Evolutionary conservation across 1,284 basidiomycete genomes (phyloP).

Genomic region (Coniferiporia weirii): DNA sequence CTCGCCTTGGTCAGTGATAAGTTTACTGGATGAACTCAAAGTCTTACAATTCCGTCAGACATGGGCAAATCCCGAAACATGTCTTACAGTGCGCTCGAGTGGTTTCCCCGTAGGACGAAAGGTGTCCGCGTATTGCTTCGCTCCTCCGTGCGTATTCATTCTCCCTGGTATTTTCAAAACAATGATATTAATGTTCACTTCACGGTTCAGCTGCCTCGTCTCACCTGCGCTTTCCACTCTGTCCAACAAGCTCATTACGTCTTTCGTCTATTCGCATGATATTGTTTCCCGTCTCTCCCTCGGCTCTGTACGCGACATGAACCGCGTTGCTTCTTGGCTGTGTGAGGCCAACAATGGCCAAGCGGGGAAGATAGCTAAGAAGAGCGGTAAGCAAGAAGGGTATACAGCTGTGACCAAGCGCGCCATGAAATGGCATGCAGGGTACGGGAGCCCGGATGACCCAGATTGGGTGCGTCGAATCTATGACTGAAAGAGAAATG

Average conservation of each 20-base stretch:
- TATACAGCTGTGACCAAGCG: conserved; percentile 56
- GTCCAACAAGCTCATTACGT: conserved; percentile 58
- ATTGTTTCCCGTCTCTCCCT: conserved; percentile 74
- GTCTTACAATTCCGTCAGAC: conserved; percentile 42
- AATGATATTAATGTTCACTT: neutral
- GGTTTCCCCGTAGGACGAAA: conserved; percentile 64
- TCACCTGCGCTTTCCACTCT: conserved; percentile 52
- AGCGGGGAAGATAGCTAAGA: conserved; percentile 24
- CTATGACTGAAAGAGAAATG: neutral
- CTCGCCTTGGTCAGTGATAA: conserved; percentile 59
- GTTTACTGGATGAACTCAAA: neutral
- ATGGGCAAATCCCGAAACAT: conserved; percentile 79
- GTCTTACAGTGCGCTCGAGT: conserved; percentile 63
- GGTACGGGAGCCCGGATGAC: conserved; percentile 48
- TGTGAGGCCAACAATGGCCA: conserved; percentile 55
- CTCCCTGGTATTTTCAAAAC: conserved; percentile 13
- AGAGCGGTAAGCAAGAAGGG: conserved; percentile 36
- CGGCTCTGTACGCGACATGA: conserved; percentile 73
- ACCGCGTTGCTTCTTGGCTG: conserved; percentile 70
- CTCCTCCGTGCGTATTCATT: conserved; percentile 58
- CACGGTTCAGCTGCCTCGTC: conserved; percentile 45
- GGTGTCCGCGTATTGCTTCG: conserved; percentile 76
- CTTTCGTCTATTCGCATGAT: conserved; percentile 79
- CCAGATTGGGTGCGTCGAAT: conserved; percentile 52
- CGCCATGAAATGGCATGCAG: conserved; percentile 55